These are phyloP conservation scores for Beauveria pseudobassiana DNA, from an alignment of 2,329 filamentous ascomycete species.

Conservation along the genomic window DNA sequence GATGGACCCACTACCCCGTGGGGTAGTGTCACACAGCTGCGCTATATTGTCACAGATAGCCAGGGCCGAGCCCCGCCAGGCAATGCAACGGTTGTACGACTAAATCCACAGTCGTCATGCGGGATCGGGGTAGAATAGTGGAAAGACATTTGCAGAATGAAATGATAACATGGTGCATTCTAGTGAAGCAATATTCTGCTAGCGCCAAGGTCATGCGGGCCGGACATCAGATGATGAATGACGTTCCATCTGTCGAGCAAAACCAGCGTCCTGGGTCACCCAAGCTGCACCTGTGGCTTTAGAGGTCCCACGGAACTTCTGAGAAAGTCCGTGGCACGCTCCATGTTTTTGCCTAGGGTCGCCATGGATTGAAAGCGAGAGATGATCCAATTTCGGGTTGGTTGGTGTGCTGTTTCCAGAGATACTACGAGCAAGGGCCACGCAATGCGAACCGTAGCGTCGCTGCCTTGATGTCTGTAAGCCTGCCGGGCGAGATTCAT, in stretches of 20 bases:
- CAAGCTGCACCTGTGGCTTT: background rate
- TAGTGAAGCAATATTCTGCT: background rate
- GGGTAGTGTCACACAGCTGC: background rate
- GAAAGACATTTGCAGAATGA: background rate
- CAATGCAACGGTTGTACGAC: too few relatives aligned
- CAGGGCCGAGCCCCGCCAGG: too few relatives aligned
- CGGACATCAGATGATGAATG: background rate
- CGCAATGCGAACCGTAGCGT: slow-evolving; percentile 24
- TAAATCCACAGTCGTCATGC: background rate
- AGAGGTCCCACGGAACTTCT: background rate
- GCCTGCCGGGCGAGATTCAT: slow-evolving; percentile 26
- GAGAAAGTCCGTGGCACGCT: slow-evolving; percentile 23
- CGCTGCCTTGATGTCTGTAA: slow-evolving; percentile 24
- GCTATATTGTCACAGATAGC: background rate
- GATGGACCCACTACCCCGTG: background rate
- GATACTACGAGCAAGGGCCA: slow-evolving; percentile 29
- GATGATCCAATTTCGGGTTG: slow-evolving; percentile 26
- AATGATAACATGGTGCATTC: background rate
- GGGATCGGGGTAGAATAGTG: background rate
- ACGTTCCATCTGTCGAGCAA: background rate
- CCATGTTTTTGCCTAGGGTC: slow-evolving; percentile 24
- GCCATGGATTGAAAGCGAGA: slow-evolving; percentile 22
- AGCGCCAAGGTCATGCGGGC: background rate
- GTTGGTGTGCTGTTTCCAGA: slow-evolving; percentile 25
- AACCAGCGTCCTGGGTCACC: background rate